These are phyloP conservation scores for Cantharellus cinnabarinus DNA, from an alignment of 768 basidiomycete genomes.

Conservation along the genomic window DNA sequence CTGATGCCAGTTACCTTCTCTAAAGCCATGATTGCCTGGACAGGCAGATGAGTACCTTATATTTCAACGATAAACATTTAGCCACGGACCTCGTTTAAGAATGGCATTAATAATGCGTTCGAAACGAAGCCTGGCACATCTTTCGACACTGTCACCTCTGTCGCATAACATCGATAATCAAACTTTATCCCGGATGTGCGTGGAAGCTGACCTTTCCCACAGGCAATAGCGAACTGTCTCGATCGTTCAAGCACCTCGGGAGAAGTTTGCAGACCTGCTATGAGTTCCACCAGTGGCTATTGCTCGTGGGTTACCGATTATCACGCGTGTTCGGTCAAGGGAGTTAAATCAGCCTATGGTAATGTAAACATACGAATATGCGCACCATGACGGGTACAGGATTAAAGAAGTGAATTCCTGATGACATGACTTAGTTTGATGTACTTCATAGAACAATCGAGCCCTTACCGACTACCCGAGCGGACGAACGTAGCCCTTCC, in stretches of 20 bases:
- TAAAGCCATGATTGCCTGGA: constrained; percentile 76
- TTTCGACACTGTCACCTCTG: constrained; percentile 79
- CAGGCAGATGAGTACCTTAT: not conserved
- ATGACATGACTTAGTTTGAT: not conserved
- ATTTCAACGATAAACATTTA: not conserved
- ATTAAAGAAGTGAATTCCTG: constrained; percentile 87
- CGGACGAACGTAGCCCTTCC: constrained; percentile 39
- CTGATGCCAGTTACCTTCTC: constrained; percentile 40
- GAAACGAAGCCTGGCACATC: constrained; percentile 94
- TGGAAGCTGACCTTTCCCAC: constrained; percentile 46
- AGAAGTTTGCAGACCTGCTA: constrained; percentile 81
- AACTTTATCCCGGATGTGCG: not conserved
- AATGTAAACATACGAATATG: not conserved
- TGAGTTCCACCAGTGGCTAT: constrained; percentile 87
- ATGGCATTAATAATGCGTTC: constrained; percentile 89
- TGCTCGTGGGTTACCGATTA: not conserved
- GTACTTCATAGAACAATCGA: constrained; percentile 1
- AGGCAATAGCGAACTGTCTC: constrained; percentile 63
- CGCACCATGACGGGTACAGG: constrained; percentile 90
- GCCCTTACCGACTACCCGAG: constrained; percentile 59
- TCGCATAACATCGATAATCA: not conserved
- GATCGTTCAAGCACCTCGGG: constrained; percentile 54
- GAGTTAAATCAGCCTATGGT: not conserved
- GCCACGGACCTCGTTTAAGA: constrained; percentile 65
- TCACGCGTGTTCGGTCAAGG: not conserved